Conservation (phyloP, 1,284 basidiomycete species). For the Agroathelia rolfsii region DNA sequence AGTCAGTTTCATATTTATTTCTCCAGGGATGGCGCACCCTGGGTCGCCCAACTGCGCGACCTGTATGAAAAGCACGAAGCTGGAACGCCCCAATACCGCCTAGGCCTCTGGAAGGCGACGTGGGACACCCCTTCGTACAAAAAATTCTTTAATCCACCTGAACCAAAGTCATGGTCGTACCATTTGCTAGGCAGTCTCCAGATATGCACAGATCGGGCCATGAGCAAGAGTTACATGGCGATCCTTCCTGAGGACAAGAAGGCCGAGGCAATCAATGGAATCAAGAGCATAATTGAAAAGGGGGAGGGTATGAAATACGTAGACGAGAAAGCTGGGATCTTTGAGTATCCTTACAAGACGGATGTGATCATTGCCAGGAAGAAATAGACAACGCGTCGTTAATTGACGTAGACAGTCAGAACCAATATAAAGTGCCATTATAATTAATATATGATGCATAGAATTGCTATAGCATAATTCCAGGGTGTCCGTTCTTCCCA, state of each 20-base stretch:
- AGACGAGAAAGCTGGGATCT: conserved; percentile 35
- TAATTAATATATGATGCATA: too few species aligned
- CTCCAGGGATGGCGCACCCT: conserved; percentile 44
- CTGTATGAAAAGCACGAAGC: conserved; percentile 54
- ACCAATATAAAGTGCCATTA: too few species aligned
- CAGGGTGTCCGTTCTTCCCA: too few species aligned
- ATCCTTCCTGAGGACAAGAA: conserved; percentile 46
- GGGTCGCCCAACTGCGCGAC: conserved; percentile 63
- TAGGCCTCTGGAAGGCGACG: conserved; percentile 54
- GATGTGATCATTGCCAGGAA: conserved; percentile 30
- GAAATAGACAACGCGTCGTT: conserved; percentile 25
- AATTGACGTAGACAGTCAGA: too few species aligned
- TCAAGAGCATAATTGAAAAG: conserved; percentile 37
- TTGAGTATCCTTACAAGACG: conserved; percentile 48
- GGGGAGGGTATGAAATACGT: conserved; percentile 38
- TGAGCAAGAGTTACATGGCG: conserved; percentile 68
- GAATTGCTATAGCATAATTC: too few species aligned
- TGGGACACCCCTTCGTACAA: conserved; percentile 51
- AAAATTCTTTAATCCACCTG: conserved; percentile 38
- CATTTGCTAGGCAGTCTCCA: conserved; percentile 36
- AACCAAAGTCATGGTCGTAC: conserved; percentile 45
- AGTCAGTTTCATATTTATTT: not conserved
- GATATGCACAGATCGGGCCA: conserved; percentile 48
- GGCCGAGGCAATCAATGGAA: conserved; percentile 33
- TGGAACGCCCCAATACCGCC: conserved; percentile 66